These are phyloP conservation scores for Chrysanthemum lavandulifolium DNA, from an alignment of 129 eudicot genomes.

Conservation along the genomic window DNA sequence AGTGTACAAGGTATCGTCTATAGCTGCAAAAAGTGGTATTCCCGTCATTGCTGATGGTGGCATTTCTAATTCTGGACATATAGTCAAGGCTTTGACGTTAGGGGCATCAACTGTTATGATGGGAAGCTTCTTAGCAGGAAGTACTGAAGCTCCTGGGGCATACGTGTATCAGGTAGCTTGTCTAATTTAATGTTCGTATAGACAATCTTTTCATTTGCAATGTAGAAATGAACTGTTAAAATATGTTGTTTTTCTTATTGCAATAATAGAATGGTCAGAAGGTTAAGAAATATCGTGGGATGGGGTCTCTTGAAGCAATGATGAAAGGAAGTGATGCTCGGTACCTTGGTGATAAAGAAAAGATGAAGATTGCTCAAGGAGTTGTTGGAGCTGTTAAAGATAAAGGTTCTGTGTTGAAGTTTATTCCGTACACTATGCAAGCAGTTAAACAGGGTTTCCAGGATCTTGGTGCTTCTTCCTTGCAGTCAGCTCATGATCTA, in stretches of 20 bases:
- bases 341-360: constrained; percentile 65
- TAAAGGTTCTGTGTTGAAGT: constrained; percentile 78
- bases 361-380: constrained; percentile 74
- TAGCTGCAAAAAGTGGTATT: constrained; percentile 73
- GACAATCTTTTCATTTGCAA: too few relatives aligned
- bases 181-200: neutral
- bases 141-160: constrained; percentile 85
- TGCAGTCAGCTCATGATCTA: constrained; percentile 69
- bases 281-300: constrained; percentile 85
- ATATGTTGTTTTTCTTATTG: neutral
- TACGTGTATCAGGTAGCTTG: constrained; percentile 53
- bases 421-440: constrained; percentile 79
- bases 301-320: constrained; percentile 95
- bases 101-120: constrained; percentile 98
- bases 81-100: constrained; percentile 81
- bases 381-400: constrained; percentile 95
- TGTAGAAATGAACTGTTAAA: too few relatives aligned
- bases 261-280: constrained; percentile 47
- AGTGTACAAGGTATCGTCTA: constrained; percentile 81
- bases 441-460: constrained; percentile 90
- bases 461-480: constrained; percentile 82
- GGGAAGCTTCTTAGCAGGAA: constrained; percentile 98
- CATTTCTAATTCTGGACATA: constrained; percentile 92
- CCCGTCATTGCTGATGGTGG: constrained; percentile 98
- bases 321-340: constrained; percentile 81